phyloP scores from a whole-genome alignment of 352 stramenopile genomes.

The Phytopythium oedochilum region DNA sequence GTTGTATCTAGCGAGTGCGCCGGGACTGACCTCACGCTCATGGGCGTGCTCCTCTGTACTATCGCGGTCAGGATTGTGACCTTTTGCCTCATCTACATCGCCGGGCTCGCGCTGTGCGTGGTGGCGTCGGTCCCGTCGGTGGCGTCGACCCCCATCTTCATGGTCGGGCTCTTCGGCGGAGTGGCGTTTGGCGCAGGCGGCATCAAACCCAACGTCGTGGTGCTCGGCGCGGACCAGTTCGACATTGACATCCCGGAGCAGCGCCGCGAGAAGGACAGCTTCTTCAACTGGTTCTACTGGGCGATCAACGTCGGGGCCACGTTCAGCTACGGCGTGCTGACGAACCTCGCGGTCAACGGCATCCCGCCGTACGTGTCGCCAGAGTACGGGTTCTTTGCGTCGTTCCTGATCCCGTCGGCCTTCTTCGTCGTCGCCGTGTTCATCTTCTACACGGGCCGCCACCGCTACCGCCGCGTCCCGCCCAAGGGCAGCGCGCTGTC shows the following conservation, averaged over 20 bases:
- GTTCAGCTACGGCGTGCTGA: slow-evolving; percentile 88
- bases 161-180: slow-evolving; percentile 78
- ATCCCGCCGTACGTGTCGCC: slow-evolving; percentile 76
- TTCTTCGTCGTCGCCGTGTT: slow-evolving; percentile 75
- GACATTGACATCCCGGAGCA: slow-evolving; percentile 64
- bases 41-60: too few relatives aligned
- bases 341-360: slow-evolving; percentile 89
- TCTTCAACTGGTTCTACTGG: slow-evolving; percentile 95
- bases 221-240: slow-evolving; percentile 80
- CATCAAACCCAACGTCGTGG: slow-evolving; percentile 77
- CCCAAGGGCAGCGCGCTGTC: slow-evolving; percentile 74
- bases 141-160: slow-evolving; percentile 65
- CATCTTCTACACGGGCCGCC: slow-evolving; percentile 75
- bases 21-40: neutral
- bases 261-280: slow-evolving; percentile 78
- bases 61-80: slow-evolving; percentile 48
- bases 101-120: slow-evolving; percentile 64
- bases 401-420: slow-evolving; percentile 81
- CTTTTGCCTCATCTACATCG: slow-evolving; percentile 74
- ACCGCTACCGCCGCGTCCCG: slow-evolving; percentile 57
- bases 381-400: slow-evolving; percentile 85
- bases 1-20: too few relatives aligned
- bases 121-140: slow-evolving; percentile 48
- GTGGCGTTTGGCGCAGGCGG: slow-evolving; percentile 66
- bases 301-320: slow-evolving; percentile 90